Evolutionary conservation across 495 filamentous ascomycete genomes (phyloP).

Genomic region (Aspergillus haitiensis): DNA sequence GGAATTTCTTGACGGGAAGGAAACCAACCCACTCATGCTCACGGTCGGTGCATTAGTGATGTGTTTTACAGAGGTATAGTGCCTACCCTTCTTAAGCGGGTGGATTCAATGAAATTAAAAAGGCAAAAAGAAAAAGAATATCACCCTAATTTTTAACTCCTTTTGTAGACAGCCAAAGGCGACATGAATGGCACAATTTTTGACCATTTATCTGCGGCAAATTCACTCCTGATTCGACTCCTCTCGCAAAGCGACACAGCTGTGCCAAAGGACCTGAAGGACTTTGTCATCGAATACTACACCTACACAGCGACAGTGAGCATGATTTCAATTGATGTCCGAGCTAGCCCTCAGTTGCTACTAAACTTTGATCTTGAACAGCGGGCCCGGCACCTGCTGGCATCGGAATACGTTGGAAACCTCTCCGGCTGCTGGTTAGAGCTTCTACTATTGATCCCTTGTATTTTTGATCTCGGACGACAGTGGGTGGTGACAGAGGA

Average conservation of each 20-base stretch:
- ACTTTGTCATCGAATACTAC: conserved; percentile 44
- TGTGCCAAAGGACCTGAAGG: conserved; percentile 38
- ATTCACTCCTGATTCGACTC: conserved; percentile 35
- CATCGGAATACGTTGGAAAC: conserved; percentile 37
- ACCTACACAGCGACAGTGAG: conserved; percentile 44
- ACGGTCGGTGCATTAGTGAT: conserved; percentile 39
- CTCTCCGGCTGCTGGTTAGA: conserved; percentile 42
- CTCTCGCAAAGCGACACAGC: conserved; percentile 35
- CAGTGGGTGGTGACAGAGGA: conserved; percentile 36
- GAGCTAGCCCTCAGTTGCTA: conserved; percentile 35
- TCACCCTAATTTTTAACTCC: conserved; percentile 9
- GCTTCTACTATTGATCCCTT: conserved; percentile 36
- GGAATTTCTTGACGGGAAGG: conserved; percentile 41
- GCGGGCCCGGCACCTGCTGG: conserved; percentile 32
- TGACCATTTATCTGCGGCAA: conserved; percentile 38
- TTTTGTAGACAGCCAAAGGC: conserved; percentile 37
- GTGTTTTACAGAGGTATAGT: conserved; percentile 42
- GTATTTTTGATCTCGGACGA: conserved; percentile 42
- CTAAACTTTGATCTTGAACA: conserved; percentile 42
- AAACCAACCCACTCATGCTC: conserved; percentile 38
- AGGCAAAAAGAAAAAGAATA: no score
- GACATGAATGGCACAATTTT: conserved; percentile 44
- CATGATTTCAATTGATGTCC: conserved; percentile 44
- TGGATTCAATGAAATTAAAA: no score
- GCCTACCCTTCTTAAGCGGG: neutral